Conservation (phyloP, 108 stramenopile genomes). For the Cyclostephanos tholiformis region DNA sequence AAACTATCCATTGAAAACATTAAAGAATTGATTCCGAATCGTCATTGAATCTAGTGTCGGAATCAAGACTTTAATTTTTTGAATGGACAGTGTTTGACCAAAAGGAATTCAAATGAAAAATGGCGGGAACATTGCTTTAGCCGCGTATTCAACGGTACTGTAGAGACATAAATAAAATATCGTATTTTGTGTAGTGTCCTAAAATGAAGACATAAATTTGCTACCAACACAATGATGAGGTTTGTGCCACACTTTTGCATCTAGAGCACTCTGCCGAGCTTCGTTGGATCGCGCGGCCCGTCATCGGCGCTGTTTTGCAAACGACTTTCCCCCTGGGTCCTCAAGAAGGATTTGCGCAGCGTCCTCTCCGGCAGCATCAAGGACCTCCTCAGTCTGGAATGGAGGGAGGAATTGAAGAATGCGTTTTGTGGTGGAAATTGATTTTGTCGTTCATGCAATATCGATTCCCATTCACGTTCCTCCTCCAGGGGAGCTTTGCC, state of each 20-base stretch:
- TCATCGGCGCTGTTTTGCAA: conserved; percentile 82
- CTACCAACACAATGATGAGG: no score
- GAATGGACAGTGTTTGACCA: no score
- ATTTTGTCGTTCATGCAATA: conserved; percentile 83
- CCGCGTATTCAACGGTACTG: no score
- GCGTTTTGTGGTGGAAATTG: conserved; percentile 87
- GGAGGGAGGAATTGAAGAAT: conserved; percentile 81
- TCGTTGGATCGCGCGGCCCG: conserved; percentile 74
- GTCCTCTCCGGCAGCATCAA: conserved; percentile 77
- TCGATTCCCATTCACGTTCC: conserved; percentile 77
- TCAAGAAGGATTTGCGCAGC: conserved; percentile 83
- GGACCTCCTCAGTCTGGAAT: conserved; percentile 69
- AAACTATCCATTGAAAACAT: no score
- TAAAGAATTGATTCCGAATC: no score
- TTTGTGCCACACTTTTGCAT: conserved; percentile 86
- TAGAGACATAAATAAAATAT: no score
- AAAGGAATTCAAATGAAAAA: no score
- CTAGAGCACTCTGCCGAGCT: conserved; percentile 71
- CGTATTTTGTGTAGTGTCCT: no score
- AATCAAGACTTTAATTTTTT: no score
- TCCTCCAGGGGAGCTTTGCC: conserved; percentile 81
- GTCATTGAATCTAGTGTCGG: no score
- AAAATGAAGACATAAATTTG: no score
- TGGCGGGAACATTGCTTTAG: no score
- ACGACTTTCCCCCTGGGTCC: conserved; percentile 83